Evolutionary conservation across 768 basidiomycete species (phyloP), one percentile per base, ranked within the genome.

Genomic region (Termitomyces sp.): DNA sequence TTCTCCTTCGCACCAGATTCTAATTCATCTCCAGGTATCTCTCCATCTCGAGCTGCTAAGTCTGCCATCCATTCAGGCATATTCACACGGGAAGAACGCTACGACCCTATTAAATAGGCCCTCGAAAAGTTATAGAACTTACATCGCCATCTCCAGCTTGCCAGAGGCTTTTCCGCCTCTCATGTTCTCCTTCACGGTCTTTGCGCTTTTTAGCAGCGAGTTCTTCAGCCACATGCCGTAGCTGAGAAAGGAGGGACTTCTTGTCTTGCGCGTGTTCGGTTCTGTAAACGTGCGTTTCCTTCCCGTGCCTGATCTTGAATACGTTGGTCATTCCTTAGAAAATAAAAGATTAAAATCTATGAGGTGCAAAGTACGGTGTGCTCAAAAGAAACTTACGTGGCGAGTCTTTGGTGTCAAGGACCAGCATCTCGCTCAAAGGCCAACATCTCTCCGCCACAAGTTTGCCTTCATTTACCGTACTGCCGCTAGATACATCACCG

Each of bases 391-490:
- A 73, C 87, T 62, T 57, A 95, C 95, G 88, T 5, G 92, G 80
- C 4, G 93, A 88, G 71, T 98, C 97, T 71, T 98, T 98, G 34
- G 96, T 92, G 69, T 99, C 97, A 20, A 96, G 80, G 0, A 98
- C 94, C 37, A 96, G 73, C 81, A 98, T 92, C 70, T 99, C 97
- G 63, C 85, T 90, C 67, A 98, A 74, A 8, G 88, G 83, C 92
- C 94, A 99, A 69, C 93, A 98, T 62, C 84, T 78, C 66, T 98
- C 96, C 0, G 96, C 97, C 2, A 96, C 91, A 36, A 98, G 79
- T 69, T 92, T 89, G 9, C 86, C 86, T 69, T 88, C 78, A 59
- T 74, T 79, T 53, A 79, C 81, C 4, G 78, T 77, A 39, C 74
- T 74, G 27, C 67, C 72, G 26, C 61, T 56, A 18, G 60, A 56